These are phyloP conservation scores for Aspergillus tubingensis DNA, from an alignment of 2,329 filamentous ascomycete genomes.

Conservation along the genomic window DNA sequence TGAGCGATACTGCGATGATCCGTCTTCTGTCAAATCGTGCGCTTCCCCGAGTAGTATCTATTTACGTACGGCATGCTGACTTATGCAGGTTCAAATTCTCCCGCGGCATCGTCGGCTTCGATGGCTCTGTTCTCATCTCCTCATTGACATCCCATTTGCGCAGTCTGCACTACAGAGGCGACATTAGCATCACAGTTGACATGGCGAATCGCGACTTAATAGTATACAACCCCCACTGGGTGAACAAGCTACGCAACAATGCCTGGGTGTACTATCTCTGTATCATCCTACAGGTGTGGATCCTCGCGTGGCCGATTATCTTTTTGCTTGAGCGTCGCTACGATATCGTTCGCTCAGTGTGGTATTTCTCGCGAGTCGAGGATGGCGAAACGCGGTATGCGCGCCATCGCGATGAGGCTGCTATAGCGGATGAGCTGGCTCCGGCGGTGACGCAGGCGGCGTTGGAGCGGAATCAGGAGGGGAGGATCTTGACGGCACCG, in stretches of 20 bases:
- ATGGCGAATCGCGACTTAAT: slow-evolving; percentile 34
- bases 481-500: slow-evolving; percentile 15
- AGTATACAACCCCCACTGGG: slow-evolving; percentile 43
- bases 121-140: slow-evolving; percentile 28
- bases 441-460: slow-evolving; percentile 40
- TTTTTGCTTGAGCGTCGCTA: slow-evolving; percentile 41
- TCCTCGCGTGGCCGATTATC: slow-evolving; percentile 43
- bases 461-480: slow-evolving; percentile 29
- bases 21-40: slow-evolving; percentile 41
- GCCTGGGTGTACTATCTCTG: slow-evolving; percentile 36
- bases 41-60: slow-evolving; percentile 4
- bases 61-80: background rate
- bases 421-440: slow-evolving; percentile 34
- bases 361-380: slow-evolving; percentile 30
- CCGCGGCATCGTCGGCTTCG: slow-evolving; percentile 34
- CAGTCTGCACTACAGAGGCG: slow-evolving; percentile 40
- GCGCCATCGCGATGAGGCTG: slow-evolving; percentile 28
- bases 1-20: slow-evolving; percentile 39
- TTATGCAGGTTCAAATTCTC: slow-evolving; percentile 31
- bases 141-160: slow-evolving; percentile 40
- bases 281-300: slow-evolving; percentile 43
- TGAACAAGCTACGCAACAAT: slow-evolving; percentile 40
- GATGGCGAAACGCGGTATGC: slow-evolving; percentile 26
- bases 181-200: slow-evolving; percentile 26
- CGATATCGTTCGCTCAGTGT: slow-evolving; percentile 33